Evolutionary conservation across 2,329 filamentous ascomycete genomes (phyloP).

Genomic region (Aspergillus alliaceus): DNA sequence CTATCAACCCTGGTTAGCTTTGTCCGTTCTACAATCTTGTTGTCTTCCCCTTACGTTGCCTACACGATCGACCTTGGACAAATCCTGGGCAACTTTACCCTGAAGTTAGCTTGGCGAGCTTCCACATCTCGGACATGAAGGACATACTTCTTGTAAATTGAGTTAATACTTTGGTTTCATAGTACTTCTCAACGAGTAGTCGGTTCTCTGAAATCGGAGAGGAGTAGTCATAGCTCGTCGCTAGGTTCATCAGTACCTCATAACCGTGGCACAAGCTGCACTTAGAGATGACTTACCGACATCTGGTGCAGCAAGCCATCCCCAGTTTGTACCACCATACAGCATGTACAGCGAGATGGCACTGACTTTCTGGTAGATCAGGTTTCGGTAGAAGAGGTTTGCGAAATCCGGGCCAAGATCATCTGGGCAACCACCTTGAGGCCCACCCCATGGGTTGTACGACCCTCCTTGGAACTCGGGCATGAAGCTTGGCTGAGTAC

Average conservation of each 20-base stretch:
- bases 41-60: conserved; percentile 35
- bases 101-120: neutral
- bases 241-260: conserved; percentile 38
- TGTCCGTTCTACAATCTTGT: neutral
- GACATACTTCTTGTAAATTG: conserved; percentile 55
- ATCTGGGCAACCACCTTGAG: conserved; percentile 54
- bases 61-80: conserved; percentile 55
- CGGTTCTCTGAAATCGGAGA: conserved; percentile 62
- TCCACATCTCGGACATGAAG: neutral
- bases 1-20: neutral
- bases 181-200: conserved; percentile 59
- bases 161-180: conserved; percentile 62
- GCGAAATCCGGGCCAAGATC: conserved; percentile 61
- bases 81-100: conserved; percentile 47
- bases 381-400: conserved; percentile 64
- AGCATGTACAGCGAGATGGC: conserved; percentile 65
- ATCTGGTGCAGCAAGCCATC: conserved; percentile 57
- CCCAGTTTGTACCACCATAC: conserved; percentile 66
- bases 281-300: neutral
- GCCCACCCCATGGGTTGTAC: conserved; percentile 64
- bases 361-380: conserved; percentile 60
- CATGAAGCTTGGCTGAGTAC: conserved; percentile 50
- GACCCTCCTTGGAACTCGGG: conserved; percentile 62
- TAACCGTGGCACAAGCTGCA: neutral
- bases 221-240: conserved; percentile 64